Evolutionary conservation across 164 flowering plant species (phyloP), one percentile per base, ranked within the genome.

Genomic region (Nymphaea colorata): DNA sequence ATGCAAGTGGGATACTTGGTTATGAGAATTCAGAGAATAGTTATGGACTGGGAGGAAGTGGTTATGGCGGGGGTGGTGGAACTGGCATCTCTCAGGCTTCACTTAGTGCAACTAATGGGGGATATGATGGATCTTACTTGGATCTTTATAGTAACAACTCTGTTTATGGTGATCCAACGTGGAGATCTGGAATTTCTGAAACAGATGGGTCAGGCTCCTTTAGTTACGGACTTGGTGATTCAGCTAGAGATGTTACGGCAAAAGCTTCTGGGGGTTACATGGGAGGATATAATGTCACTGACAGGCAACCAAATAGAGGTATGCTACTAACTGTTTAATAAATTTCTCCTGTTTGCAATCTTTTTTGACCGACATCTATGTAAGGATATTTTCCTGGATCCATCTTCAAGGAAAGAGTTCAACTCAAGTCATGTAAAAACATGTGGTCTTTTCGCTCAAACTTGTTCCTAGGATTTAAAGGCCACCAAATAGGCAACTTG

Each of bases 261-360:
- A 84, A 76, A 74, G 82, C 70, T 60, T 74, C 91, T 71, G 82
- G 80, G 62, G 16, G 80, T 74, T 84, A 76, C 67, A 75, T 82
- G 66, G 89, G 83, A 64, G 82, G 80, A 73, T 88, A 88, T 76
- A 71, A 78, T 77, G 83, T 84, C 73, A 70, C 83, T 53, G 81
- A 80, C 79, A 88, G 90, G 80, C 96, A 88, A 75, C 43, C 91
- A 59, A 85, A 73, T 82, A 83, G 90, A 84, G 96, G 96, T 88
- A 76, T 70, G 7, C 18, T 17, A 51, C 57, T 17, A 17, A 41
- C 64, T 61, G 36, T 61, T 61, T 17, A 61, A 61, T 61, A 10
- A 8, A 7, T 61, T 41, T 61, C n/a, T 17, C 8, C 10, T 8
- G n/a, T 12, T 17, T 17, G 64, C 41, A 6, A 61, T 17, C 7